phyloP scores from a whole-genome alignment of 2,329 filamentous ascomycete genomes.

The Pseudocercospora macadamiae region DNA sequence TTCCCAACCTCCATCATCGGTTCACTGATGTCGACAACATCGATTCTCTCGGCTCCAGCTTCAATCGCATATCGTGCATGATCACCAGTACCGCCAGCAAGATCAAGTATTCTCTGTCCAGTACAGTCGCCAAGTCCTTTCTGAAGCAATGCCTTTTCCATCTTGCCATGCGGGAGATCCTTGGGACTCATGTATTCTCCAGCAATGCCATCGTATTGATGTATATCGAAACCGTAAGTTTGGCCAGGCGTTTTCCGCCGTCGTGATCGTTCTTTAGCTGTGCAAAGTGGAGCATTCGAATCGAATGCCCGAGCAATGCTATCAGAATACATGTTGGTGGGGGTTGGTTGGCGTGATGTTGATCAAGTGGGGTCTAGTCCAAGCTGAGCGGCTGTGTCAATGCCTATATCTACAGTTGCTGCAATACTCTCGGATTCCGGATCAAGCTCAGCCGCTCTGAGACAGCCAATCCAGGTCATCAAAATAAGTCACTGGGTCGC shows the following conservation, averaged over 20 bases:
- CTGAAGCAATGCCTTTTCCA: conserved; percentile 18
- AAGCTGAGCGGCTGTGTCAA: not conserved
- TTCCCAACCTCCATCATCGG: conserved; percentile 21
- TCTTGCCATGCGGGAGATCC: conserved; percentile 15
- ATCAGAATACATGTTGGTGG: not conserved
- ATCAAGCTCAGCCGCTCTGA: not conserved
- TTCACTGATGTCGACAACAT: conserved; percentile 19
- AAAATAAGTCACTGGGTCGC: not conserved
- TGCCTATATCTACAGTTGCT: not conserved
- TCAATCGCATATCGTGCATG: conserved; percentile 22
- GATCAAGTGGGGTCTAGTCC: not conserved
- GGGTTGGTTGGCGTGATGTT: not conserved
- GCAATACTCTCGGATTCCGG: conserved; percentile 1
- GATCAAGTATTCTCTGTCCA: conserved; percentile 13
- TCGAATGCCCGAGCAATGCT: conserved; percentile 6
- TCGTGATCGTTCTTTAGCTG: not conserved
- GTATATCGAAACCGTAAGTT: not conserved
- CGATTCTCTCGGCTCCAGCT: conserved; percentile 18
- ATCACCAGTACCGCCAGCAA: conserved; percentile 25
- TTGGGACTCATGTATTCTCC: conserved; percentile 10
- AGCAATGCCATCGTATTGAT: conserved; percentile 21
- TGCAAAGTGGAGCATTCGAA: not conserved
- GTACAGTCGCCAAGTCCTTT: conserved; percentile 23
- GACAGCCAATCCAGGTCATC: not conserved
- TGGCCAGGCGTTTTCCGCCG: not conserved